Evolutionary conservation across 2,329 filamentous ascomycete species (phyloP).

Genomic region (Verticillium longisporum): DNA sequence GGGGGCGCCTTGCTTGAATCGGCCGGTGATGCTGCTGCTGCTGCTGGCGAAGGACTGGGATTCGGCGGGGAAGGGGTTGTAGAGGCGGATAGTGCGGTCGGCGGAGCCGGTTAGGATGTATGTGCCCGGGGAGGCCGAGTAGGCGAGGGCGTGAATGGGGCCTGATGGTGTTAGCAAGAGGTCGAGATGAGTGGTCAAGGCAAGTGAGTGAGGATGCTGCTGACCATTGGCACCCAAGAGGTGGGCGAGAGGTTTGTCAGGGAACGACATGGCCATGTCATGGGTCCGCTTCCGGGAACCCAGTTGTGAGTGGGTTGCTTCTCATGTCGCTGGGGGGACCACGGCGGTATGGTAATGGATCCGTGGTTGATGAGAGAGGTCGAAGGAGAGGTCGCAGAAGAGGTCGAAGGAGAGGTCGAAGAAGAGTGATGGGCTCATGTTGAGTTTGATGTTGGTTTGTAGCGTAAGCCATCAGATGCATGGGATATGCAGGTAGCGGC

Average conservation of each 20-base stretch:
- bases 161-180: conserved; percentile 32
- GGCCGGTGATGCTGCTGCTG: conserved; percentile 24
- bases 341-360: background rate
- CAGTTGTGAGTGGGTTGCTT: background rate
- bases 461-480: background rate
- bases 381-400: background rate
- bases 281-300: background rate
- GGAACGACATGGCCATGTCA: conserved; percentile 31
- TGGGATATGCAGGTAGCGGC: too few relatives aligned
- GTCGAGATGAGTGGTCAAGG: background rate
- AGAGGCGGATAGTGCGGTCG: conserved; percentile 79
- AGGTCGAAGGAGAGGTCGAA: background rate
- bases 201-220: conserved; percentile 7
- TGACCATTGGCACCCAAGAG: conserved; percentile 53
- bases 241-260: conserved; percentile 44
- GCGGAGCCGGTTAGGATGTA: conserved; percentile 81
- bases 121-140: conserved; percentile 65
- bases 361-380: background rate
- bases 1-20: conserved; percentile 11
- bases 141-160: conserved; percentile 65
- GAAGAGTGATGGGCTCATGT: background rate
- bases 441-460: background rate
- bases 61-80: conserved; percentile 60
- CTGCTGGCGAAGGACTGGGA: conserved; percentile 10
- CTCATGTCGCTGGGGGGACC: background rate